A percentile compares a stretch with the other conserved stretches of the same genome.
Evolutionary conservation across 2,329 filamentous ascomycete species (phyloP).

Genomic region (Hypoxylon sp.): DNA sequence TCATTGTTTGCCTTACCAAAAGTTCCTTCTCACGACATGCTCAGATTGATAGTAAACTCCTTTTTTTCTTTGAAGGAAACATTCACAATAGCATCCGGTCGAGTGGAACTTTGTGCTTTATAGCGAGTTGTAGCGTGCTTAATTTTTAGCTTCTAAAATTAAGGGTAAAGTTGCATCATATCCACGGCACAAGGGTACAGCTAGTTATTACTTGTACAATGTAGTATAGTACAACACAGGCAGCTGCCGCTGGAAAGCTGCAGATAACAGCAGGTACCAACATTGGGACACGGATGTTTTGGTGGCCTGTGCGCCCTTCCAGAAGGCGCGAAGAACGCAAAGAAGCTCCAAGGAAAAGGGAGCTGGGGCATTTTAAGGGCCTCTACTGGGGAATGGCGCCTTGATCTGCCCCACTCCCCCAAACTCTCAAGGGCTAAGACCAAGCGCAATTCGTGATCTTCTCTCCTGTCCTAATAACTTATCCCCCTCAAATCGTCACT

Average conservation of each 20-base stretch:
- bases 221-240: neutral
- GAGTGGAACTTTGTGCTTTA: neutral
- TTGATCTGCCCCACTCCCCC: slow-evolving; percentile 41
- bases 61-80: slow-evolving; percentile 4
- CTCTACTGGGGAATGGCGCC: slow-evolving; percentile 33
- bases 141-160: slow-evolving; percentile 3
- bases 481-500: slow-evolving; percentile 43
- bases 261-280: slow-evolving; percentile 41
- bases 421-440: slow-evolving; percentile 34
- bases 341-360: slow-evolving; percentile 46
- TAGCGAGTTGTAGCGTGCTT: neutral
- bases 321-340: slow-evolving; percentile 53
- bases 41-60: neutral
- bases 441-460: slow-evolving; percentile 38
- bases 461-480: slow-evolving; percentile 31
- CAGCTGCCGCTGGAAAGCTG: slow-evolving; percentile 34
- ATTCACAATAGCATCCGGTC: neutral
- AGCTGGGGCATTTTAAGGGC: slow-evolving; percentile 33
- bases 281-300: slow-evolving; percentile 39
- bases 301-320: slow-evolving; percentile 51
- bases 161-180: slow-evolving; percentile 29
- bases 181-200: slow-evolving; percentile 7
- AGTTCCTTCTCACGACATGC: neutral
- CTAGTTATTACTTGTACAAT: slow-evolving; percentile 3
- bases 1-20: slow-evolving; percentile 23